Base-by-base conservation (phyloP, 2,329 filamentous ascomycete species). In the Chrysosporium keratinophilum region DNA sequence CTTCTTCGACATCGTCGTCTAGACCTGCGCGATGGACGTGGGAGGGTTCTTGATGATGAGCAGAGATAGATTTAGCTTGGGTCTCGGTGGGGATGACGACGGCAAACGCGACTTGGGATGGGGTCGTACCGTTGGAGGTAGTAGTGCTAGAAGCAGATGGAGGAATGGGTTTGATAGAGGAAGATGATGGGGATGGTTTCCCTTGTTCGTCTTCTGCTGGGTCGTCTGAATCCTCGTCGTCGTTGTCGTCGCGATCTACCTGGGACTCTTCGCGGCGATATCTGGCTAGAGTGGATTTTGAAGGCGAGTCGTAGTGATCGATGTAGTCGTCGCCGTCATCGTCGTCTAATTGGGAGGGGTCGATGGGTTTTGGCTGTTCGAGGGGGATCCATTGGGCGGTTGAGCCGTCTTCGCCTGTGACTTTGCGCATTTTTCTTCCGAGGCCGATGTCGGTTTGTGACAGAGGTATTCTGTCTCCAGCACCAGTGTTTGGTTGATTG, bases 391-490 rank as follows among this genome's bases (percentile, higher is more conserved):
- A 66, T 54, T 71, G 63, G 33, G 63, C 63, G 33, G 67, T 62
- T 7, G 63, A 63, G 23, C 65, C 66, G 14, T 74, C 67, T 28
- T 63, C 65, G 37, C 70, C 69, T 44, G 67, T 67, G 58, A 74
- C 73, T 61, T 72, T 76, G 56, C 74, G 71, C 57, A 78, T 67
- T 60, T 76, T 77, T 5, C 67, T 69, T 35, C 74, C 72, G 42
- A 75, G 64, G 34, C 67, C 70, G 42, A 76, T 64, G 19, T 64
- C 63, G 12, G 71, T 69, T 54, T 77, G 69, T 3, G 65, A 64
- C n/a, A 70, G 64, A 2, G 72, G 67, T 10, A 80, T 74, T 34
- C 67, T 68, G 59, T 77, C 75, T 58, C 81, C 81, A 1, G 80
- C 80, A 54, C 81, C 81, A 48, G 71, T 77, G 62, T 73, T 76